Evolutionary conservation across 371 early-diverging fungal genomes (phyloP).

Genomic region (Funneliformis caledonium): DNA sequence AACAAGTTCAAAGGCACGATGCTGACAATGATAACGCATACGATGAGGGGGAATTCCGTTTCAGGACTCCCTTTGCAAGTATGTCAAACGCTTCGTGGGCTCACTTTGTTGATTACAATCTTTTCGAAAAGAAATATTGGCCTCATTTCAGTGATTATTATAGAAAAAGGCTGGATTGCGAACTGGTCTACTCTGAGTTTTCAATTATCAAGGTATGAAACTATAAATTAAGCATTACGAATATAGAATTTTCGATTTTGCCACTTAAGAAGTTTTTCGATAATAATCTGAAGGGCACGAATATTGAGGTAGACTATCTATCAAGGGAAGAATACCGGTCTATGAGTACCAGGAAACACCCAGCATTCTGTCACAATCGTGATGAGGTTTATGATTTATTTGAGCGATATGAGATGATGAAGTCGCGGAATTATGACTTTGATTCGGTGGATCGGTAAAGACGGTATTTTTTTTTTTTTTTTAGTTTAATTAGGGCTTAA

Average conservation of each 20-base stretch:
- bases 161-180: slow-evolving; percentile 7
- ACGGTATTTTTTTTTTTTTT: background rate
- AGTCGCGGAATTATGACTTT: slow-evolving; percentile 17
- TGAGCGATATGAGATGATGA: slow-evolving; percentile 18
- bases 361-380: slow-evolving; percentile 23
- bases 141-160: background rate
- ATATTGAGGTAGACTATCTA: slow-evolving; percentile 8
- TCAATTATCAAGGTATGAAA: slow-evolving; percentile 18
- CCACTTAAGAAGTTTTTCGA: background rate
- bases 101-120: slow-evolving; percentile 6
- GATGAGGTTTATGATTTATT: slow-evolving; percentile 35
- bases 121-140: slow-evolving; percentile 14
- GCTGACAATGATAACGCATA: background rate
- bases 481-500: background rate
- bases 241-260: too few species aligned
- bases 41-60: background rate
- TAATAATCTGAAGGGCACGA: background rate
- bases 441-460: slow-evolving; percentile 20
- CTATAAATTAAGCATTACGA: background rate
- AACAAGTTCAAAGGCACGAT: background rate
- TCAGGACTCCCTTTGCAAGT: too few species aligned
- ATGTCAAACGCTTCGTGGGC: background rate
- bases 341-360: slow-evolving; percentile 31
- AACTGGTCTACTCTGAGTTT: slow-evolving; percentile 6
- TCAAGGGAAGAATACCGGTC: slow-evolving; percentile 23